Conservation (phyloP, 805 yeast genomes). For the Myxozyma mucilagina region DNA sequence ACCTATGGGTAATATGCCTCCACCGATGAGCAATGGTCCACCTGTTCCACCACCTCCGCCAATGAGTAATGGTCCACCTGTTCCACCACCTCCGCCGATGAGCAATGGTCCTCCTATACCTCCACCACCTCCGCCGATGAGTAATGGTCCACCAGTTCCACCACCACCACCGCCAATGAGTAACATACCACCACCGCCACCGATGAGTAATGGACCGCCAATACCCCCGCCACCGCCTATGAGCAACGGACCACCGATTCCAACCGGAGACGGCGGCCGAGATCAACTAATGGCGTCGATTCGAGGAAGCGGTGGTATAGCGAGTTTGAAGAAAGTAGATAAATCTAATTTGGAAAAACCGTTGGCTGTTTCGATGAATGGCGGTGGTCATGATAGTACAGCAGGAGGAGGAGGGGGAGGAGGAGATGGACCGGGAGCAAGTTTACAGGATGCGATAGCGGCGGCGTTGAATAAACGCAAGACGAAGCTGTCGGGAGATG, state of each 20-base stretch:
- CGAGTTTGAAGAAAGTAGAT: constrained; percentile 71
- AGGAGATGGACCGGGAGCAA: constrained; percentile 57
- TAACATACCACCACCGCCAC: constrained; percentile 28
- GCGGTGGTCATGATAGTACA: constrained; percentile 38
- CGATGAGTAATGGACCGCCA: constrained; percentile 29
- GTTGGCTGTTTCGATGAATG: constrained; percentile 44
- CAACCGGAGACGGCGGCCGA: constrained; percentile 56
- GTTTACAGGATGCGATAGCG: constrained; percentile 82
- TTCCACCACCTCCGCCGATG: constrained; percentile 1
- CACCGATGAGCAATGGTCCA: neutral
- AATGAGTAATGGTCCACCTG: constrained; percentile 7
- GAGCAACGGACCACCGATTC: constrained; percentile 1
- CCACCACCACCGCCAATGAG: constrained; percentile 32
- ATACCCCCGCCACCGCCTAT: constrained; percentile 36
- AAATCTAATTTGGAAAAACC: constrained; percentile 82
- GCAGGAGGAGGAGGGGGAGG: constrained; percentile 45
- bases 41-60: constrained; percentile 25
- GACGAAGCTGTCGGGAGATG: constrained; percentile 69
- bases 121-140: neutral
- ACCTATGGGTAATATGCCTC: constrained; percentile 8
- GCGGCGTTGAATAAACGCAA: constrained; percentile 83
- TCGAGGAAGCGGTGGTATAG: constrained; percentile 68
- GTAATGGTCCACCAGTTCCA: neutral
- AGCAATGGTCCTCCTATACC: neutral
- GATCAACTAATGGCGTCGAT: constrained; percentile 87